Conservation (phyloP, 768 basidiomycete genomes). For the Tulasnella sp. region DNA sequence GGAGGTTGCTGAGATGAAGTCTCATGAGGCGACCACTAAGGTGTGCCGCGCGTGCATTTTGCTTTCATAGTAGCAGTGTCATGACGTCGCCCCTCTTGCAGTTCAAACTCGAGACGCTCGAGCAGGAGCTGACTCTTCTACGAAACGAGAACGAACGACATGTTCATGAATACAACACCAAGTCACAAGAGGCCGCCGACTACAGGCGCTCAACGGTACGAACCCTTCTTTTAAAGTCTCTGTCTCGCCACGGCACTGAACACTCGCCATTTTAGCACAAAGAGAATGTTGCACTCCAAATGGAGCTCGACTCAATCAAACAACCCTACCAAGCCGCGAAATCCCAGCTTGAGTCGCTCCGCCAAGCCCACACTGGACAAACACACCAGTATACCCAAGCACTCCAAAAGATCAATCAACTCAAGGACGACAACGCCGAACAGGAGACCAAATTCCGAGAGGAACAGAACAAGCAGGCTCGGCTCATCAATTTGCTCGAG, state of each 20-base stretch:
- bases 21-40: constrained; percentile 65
- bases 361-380: constrained; percentile 59
- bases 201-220: constrained; percentile 59
- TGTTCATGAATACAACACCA: constrained; percentile 52
- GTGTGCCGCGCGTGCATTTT: constrained; percentile 29
- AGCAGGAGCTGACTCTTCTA: constrained; percentile 69
- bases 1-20: constrained; percentile 60
- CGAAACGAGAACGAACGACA: constrained; percentile 66
- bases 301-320: constrained; percentile 59
- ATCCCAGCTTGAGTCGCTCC: constrained; percentile 58
- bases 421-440: constrained; percentile 69
- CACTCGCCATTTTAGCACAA: constrained; percentile 35
- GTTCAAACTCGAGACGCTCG: constrained; percentile 79
- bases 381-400: constrained; percentile 68
- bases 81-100: constrained; percentile 26
- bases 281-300: constrained; percentile 63
- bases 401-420: constrained; percentile 58
- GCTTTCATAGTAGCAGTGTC: constrained; percentile 1
- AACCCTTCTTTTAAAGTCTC: neutral
- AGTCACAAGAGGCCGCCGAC: constrained; percentile 73
- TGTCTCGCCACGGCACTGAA: neutral
- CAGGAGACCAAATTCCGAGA: constrained; percentile 72
- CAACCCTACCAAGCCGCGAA: constrained; percentile 57
- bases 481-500: constrained; percentile 77
- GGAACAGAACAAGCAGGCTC: constrained; percentile 61